Base-by-base conservation (phyloP, 2,329 filamentous ascomycete genomes). In the Fusarium begoniae region DNA sequence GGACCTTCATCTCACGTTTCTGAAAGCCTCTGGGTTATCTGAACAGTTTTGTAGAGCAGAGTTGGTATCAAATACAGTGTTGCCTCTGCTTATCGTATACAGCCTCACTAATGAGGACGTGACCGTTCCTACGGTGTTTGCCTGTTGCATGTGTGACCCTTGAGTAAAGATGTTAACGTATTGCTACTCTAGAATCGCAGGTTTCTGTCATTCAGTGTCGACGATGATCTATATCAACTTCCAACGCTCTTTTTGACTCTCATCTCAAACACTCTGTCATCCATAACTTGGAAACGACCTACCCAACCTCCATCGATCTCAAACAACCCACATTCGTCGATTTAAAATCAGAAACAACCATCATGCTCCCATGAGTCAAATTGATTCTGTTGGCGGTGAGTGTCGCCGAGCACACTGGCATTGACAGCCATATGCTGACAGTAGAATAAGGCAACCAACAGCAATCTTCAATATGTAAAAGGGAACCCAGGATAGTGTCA, bases 401-500 rank as follows among this genome's bases (percentile, higher is more conserved):
- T 30, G 26, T 43, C 14, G 5, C 22, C 22, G n/a, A 24, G 8
- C 15, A 22, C 35, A 6, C 5, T 18, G 5, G 28, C 14, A 14
- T 30, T 18, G 3, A 20, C 20, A 8, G 20, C 9, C 17, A 7
- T 14, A 9, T 48, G 9, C 28, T 65, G 14, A 69, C 18, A 22
- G 18, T 6, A 26, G 28, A 40, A 56, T 3, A 20, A 57, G 67
- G 66, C 59, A 7, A 38, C 47, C 2, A 61, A 68, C 43, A 65
- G 28, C 18, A 48, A 54, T 14, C 9, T 54, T 9, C n/a, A 59
- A 5, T 26, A 45, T 53, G 62, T 37, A 1, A 54, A 59, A 28
- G 38, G 28, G 13, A 66, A 65, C 17, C 73, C 41, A 5, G 51
- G 56, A 28, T 50, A 51, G 26, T 68, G 82, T 0, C 78, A 81